Conservation (phyloP, 1,284 basidiomycete genomes). For the Anthracocystis panici-leucophaei region DNA sequence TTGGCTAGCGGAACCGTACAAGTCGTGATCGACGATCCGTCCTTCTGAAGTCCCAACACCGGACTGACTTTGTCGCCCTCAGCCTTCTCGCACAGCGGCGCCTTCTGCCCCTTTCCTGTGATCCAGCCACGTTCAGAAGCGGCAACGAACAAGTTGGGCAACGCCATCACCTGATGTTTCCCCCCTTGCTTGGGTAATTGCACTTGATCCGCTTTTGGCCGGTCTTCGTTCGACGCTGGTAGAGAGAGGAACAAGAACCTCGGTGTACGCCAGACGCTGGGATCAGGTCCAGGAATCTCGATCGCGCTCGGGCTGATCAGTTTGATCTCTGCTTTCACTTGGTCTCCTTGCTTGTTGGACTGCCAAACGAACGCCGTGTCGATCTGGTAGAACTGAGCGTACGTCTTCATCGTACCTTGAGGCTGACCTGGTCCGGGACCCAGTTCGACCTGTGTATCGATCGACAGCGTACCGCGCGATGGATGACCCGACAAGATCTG, state of each 20-base stretch:
- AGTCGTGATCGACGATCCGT: slow-evolving; percentile 36
- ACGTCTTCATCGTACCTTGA: slow-evolving; percentile 46
- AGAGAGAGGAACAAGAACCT: slow-evolving; percentile 53
- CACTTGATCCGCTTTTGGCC: slow-evolving; percentile 19
- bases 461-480: slow-evolving; percentile 79
- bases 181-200: slow-evolving; percentile 12
- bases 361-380: slow-evolving; percentile 19
- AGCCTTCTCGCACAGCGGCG: slow-evolving; percentile 2
- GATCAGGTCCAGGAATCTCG: slow-evolving; percentile 55
- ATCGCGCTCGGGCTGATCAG: slow-evolving; percentile 40
- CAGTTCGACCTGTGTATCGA: slow-evolving; percentile 77
- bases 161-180: slow-evolving; percentile 51
- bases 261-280: slow-evolving; percentile 49
- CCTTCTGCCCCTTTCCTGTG: slow-evolving; percentile 35
- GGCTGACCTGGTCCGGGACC: slow-evolving; percentile 75
- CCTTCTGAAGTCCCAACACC: slow-evolving; percentile 26
- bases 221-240: slow-evolving; percentile 31
- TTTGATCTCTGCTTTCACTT: slow-evolving; percentile 28
- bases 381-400: slow-evolving; percentile 49
- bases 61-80: slow-evolving; percentile 10
- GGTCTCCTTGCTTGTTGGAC: slow-evolving; percentile 5
- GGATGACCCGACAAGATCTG: slow-evolving; percentile 82
- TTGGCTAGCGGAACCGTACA: slow-evolving; percentile 43
- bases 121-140: slow-evolving; percentile 57
- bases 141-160: slow-evolving; percentile 56